Conservation (phyloP, 2,329 filamentous ascomycete genomes). For the Paraphaeosphaeria minitans region DNA sequence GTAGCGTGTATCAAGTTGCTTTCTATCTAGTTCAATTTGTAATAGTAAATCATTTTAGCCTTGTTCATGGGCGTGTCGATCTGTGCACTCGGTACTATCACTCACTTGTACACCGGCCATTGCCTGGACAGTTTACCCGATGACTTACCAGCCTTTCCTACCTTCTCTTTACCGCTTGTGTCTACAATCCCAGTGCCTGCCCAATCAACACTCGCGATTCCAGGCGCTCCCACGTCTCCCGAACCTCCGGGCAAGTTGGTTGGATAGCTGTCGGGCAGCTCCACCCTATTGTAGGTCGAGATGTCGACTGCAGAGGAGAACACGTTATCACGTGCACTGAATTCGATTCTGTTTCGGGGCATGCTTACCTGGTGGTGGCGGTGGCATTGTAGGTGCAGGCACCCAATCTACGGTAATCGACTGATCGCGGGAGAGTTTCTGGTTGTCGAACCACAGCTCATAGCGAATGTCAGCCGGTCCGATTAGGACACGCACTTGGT, state of each 20-base stretch:
- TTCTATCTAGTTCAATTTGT: not conserved
- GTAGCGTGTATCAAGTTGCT: not conserved
- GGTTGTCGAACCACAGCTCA: constrained; percentile 46
- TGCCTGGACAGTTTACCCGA: not conserved
- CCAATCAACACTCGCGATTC: not conserved
- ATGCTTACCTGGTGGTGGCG: constrained; percentile 1
- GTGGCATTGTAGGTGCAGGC: constrained; percentile 22
- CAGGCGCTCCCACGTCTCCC: not conserved
- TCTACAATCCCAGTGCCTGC: constrained; percentile 4
- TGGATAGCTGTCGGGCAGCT: constrained; percentile 23
- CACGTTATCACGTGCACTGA: too few species aligned
- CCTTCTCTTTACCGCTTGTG: not conserved
- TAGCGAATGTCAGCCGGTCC: constrained; percentile 48
- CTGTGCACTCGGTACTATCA: not conserved
- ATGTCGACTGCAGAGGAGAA: constrained; percentile 10
- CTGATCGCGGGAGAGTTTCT: constrained; percentile 42
- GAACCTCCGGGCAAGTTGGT: constrained; percentile 15
- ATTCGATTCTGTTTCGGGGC: too few species aligned
- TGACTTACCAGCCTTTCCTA: constrained; percentile 1
- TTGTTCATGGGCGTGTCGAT: too few species aligned
- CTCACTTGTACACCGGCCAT: constrained; percentile 2
- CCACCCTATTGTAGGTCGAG: constrained; percentile 19
- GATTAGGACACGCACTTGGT: constrained; percentile 45
- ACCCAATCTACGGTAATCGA: constrained; percentile 46
- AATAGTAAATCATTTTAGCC: not conserved